Evolutionary conservation across 352 stramenopile species (phyloP).

Genomic region (Phytophthora fragariae): DNA sequence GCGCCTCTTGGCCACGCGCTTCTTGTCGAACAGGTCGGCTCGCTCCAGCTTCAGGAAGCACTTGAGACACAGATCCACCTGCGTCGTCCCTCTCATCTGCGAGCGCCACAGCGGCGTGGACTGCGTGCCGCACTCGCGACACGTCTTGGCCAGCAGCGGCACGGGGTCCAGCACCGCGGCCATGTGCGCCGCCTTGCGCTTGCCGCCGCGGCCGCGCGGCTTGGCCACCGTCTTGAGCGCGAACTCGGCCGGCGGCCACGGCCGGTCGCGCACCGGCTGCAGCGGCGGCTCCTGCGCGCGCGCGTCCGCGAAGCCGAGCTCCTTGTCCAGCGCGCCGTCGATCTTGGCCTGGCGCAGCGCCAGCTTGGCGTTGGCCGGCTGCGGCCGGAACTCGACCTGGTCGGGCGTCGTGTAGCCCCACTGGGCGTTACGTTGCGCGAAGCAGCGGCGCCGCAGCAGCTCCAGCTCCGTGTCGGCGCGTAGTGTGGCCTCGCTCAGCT

Average conservation of each 20-base stretch:
- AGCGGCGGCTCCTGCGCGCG: no score
- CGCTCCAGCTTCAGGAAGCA: slow-evolving; percentile 82
- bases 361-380: slow-evolving; percentile 50
- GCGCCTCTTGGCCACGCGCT: slow-evolving; percentile 49
- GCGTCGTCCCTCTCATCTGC: slow-evolving; percentile 20
- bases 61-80: slow-evolving; percentile 60
- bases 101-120: slow-evolving; percentile 72
- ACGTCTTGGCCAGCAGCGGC: slow-evolving; percentile 41
- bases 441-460: slow-evolving; percentile 75
- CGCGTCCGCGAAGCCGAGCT: neutral
- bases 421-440: slow-evolving; percentile 75
- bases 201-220: slow-evolving; percentile 53
- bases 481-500: slow-evolving; percentile 74
- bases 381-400: slow-evolving; percentile 48
- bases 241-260: slow-evolving; percentile 83
- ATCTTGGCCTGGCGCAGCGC: slow-evolving; percentile 28
- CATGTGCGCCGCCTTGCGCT: slow-evolving; percentile 68
- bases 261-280: slow-evolving; percentile 62
- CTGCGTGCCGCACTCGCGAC: slow-evolving; percentile 63
- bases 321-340: slow-evolving; percentile 28
- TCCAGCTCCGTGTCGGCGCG: slow-evolving; percentile 83
- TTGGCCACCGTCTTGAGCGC: slow-evolving; percentile 63
- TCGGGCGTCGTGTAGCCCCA: slow-evolving; percentile 67
- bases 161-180: slow-evolving; percentile 53
- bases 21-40: slow-evolving; percentile 69